Percentiles rank a stretch among this genome's conserved stretches.
These are phyloP conservation scores for Russula earlei DNA, from an alignment of 768 basidiomycete species.

Conservation along the genomic window DNA sequence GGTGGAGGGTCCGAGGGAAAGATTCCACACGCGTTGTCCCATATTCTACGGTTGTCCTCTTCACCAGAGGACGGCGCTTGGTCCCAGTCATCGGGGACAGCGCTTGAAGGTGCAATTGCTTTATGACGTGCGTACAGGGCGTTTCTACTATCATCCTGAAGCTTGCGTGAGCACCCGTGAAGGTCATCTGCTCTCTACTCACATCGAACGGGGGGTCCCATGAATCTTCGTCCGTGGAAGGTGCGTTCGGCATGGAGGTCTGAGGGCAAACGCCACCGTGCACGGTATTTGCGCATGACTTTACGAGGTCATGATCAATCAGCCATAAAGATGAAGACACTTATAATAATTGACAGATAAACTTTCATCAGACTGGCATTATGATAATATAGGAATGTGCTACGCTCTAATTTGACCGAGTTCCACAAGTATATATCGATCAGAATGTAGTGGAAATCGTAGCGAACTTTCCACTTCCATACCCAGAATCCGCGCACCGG, in stretches of 20 bases:
- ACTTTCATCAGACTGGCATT: too few relatives aligned
- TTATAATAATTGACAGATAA: neutral
- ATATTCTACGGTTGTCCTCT: slow-evolving; percentile 43
- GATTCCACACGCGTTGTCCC: slow-evolving; percentile 60
- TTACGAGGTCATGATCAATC: neutral
- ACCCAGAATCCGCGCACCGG: too few relatives aligned
- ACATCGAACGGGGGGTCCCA: slow-evolving; percentile 16
- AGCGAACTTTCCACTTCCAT: neutral
- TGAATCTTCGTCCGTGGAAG: slow-evolving; percentile 7
- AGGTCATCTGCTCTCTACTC: neutral
- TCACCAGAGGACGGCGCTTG: slow-evolving; percentile 38
- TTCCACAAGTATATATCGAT: too few relatives aligned
- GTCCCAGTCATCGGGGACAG: slow-evolving; percentile 51
- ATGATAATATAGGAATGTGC: too few relatives aligned
- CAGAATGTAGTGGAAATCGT: neutral
- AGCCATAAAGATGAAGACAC: neutral
- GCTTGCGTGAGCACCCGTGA: neutral
- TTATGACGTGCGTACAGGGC: neutral
- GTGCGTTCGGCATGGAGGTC: slow-evolving; percentile 9
- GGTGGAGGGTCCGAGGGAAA: slow-evolving; percentile 14
- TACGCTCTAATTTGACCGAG: too few relatives aligned
- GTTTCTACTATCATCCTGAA: neutral
- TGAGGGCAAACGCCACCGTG: neutral
- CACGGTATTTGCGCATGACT: neutral
- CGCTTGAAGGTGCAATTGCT: neutral